phyloP scores from a whole-genome alignment of 306 rosid species.

The Citrullus colocynthis region DNA sequence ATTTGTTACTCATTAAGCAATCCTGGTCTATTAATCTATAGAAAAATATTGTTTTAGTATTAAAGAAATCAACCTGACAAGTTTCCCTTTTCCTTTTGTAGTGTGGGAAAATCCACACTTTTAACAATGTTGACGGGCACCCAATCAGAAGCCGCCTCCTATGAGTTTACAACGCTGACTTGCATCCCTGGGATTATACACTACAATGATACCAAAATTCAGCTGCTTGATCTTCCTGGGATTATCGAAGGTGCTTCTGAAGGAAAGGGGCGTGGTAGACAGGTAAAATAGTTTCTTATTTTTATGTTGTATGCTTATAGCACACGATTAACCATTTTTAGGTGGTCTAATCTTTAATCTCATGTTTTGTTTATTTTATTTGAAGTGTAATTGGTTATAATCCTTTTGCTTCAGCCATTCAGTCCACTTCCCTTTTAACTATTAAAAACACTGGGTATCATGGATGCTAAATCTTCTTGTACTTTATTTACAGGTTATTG shows the following conservation, averaged over 20 bases:
- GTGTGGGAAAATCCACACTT: conserved; percentile 99
- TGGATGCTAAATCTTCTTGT: conserved; percentile 12
- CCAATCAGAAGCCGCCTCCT: conserved; percentile 93
- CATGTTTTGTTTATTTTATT: neutral
- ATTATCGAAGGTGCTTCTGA: conserved; percentile 99
- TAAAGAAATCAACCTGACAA: conserved; percentile 1
- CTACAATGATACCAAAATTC: conserved; percentile 95
- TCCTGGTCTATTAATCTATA: neutral
- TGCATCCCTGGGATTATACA: conserved; percentile 97
- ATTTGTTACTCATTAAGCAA: neutral
- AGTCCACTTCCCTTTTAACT: neutral
- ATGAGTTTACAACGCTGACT: conserved; percentile 93
- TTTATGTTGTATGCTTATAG: neutral
- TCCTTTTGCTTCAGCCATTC: no score
- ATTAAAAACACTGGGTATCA: conserved; percentile 5
- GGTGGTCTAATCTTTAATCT: conserved; percentile 2
- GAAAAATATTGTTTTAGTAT: neutral
- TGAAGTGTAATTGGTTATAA: neutral
- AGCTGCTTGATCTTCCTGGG: conserved; percentile 99
- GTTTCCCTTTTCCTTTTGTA: conserved; percentile 20
- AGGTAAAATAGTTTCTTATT: conserved; percentile 40
- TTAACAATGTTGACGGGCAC: conserved; percentile 97
- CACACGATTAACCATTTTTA: neutral
- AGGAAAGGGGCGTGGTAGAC: conserved; percentile 99
- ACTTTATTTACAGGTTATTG: conserved; percentile 71